Percentiles rank a stretch among this genome's conserved stretches.
These are phyloP conservation scores for Neonectria hederae DNA, from an alignment of 2,329 filamentous ascomycete species.

Conservation along the genomic window DNA sequence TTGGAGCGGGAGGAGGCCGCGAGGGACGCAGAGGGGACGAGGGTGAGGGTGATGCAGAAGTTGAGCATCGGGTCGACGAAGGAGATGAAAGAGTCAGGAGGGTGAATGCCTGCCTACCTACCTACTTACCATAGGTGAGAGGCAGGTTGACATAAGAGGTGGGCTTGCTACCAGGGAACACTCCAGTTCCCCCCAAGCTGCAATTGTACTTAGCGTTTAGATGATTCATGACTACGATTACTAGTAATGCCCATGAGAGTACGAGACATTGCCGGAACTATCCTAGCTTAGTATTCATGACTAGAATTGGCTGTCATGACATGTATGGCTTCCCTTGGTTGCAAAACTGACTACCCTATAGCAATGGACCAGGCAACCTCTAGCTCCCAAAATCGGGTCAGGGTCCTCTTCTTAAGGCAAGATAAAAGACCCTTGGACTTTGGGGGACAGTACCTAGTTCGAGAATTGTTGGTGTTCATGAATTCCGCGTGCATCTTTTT, in stretches of 20 bases:
- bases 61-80: slow-evolving; percentile 46
- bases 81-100: slow-evolving; percentile 28
- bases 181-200: not conserved
- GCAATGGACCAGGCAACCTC: not conserved
- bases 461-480: too few relatives aligned
- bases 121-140: too few relatives aligned
- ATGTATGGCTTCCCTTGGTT: not conserved
- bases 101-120: not conserved
- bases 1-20: slow-evolving; percentile 50
- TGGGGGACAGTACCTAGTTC: too few relatives aligned
- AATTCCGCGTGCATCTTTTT: too few relatives aligned
- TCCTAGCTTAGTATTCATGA: not conserved
- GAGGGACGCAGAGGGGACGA: slow-evolving; percentile 50
- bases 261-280: not conserved
- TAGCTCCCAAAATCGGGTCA: not conserved
- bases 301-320: not conserved
- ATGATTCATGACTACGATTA: not conserved
- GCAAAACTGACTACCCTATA: not conserved
- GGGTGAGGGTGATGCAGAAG: slow-evolving; percentile 52
- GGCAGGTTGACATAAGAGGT: not conserved
- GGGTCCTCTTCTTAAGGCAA: not conserved
- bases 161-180: not conserved
- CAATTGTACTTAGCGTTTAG: not conserved
- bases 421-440: not conserved
- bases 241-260: not conserved